Evolutionary conservation across 495 filamentous ascomycete species (phyloP), one percentile per base, ranked within the genome.

Genomic region (Parathielavia appendiculata): DNA sequence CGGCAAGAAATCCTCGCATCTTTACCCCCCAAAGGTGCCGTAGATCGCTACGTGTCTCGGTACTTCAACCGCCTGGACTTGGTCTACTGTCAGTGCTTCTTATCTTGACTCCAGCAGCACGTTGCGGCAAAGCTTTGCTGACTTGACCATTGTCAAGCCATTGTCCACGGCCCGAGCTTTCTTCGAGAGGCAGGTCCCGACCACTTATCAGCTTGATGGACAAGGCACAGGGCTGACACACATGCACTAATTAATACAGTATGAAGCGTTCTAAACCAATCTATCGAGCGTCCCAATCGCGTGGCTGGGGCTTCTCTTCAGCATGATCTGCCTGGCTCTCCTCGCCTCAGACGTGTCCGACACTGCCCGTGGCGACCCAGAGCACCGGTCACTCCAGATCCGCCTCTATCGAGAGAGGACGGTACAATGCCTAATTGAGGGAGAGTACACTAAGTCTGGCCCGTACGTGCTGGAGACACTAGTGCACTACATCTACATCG

Each of bases 401-500:
- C 36, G 41, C 10, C 34, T 30, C 20, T 41, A 53, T 16, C 50
- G 50, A 4, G 50, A 53, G 17, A 53, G 41, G 38, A 41, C 50
- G 12, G 50, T 53, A 5, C 74, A 76, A 30, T 72, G 69, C 23
- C 66, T 76, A 13, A 52, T 67, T 13, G 58, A 77, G 2, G 73
- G 64, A 10, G 71, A 74, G 50, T 77, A 78, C 66, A 73, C 74
- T 12, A 76, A 71, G 8, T 71, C 66, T 1, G 72, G 71, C 0
- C 64, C 66, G 6, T 69, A 71, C 62, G 73, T 73, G 13, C 54
- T 79, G 4, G 75, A 80, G 54, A 67, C 75, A 1, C 34, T 80
- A 20, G 57, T 71, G 16, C 60, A 68, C 26, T 69, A 72, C 48
- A 62, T 76, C 43, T 65, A 66, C 4, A 61, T 60, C n/a, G 75